Evolutionary conservation across 495 filamentous ascomycete species (phyloP).

Genomic region (Podospora tetraspora): DNA sequence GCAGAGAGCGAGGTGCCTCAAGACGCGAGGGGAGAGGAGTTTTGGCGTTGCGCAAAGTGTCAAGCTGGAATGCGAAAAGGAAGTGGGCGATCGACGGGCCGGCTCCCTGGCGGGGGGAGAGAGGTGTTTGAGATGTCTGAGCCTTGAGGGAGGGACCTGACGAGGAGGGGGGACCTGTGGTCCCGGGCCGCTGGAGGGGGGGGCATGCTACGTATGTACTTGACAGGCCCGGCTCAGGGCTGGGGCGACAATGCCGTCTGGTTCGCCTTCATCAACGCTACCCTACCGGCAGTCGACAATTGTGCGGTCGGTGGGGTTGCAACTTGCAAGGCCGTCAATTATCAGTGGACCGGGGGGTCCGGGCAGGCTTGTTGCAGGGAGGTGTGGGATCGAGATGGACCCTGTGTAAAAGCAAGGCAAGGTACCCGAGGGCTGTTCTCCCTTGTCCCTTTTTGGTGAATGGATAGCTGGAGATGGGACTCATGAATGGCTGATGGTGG

Average conservation of each 20-base stretch:
- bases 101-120: conserved; percentile 6
- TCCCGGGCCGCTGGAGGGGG: conserved; percentile 1
- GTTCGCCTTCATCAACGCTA: neutral
- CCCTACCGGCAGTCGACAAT: neutral
- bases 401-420: neutral
- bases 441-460: neutral
- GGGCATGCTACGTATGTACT: conserved; percentile 10
- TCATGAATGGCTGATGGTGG: neutral
- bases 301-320: neutral
- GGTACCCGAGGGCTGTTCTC: neutral
- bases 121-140: conserved; percentile 10
- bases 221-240: conserved; percentile 1
- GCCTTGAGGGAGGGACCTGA: neutral
- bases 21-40: neutral
- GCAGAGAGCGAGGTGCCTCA: neutral
- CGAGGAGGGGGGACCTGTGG: neutral
- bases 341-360: neutral
- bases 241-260: neutral
- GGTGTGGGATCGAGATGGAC: neutral
- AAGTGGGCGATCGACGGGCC: conserved; percentile 9
- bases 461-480: neutral
- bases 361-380: neutral
- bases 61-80: conserved; percentile 8
- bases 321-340: neutral
- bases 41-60: conserved; percentile 7